Conservation (phyloP, 2,329 filamentous ascomycete genomes). For the Tolypocladium ophioglossoides region DNA sequence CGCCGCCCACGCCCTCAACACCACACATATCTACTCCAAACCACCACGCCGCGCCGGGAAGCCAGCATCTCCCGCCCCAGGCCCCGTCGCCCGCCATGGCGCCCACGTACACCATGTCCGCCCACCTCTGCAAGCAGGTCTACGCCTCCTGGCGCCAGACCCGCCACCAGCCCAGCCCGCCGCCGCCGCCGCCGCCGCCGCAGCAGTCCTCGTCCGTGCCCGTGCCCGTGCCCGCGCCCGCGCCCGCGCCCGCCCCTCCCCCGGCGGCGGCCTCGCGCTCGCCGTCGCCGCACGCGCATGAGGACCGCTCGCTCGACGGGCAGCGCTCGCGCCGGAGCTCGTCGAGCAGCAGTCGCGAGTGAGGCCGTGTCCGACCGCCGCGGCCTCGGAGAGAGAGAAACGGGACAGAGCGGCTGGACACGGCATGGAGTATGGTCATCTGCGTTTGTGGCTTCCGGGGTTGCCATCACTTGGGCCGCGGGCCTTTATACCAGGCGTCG, state of each 20-base stretch:
- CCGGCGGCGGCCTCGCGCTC: constrained; percentile 7
- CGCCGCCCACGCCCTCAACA: too few species aligned
- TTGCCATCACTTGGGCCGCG: too few species aligned
- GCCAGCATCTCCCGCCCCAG: neutral
- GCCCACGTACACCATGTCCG: constrained; percentile 50
- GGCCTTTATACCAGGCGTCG: too few species aligned
- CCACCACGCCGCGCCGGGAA: neutral
- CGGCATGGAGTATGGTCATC: neutral
- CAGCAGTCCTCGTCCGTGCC: too few species aligned
- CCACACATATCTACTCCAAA: neutral
- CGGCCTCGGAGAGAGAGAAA: too few species aligned
- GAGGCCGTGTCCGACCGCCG: too few species aligned
- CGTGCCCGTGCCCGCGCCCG: too few species aligned
- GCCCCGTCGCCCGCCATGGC: constrained; percentile 30
- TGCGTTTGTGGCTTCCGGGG: neutral
- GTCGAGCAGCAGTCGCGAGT: constrained; percentile 1
- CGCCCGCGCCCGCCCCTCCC: constrained; percentile 2
- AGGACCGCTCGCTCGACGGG: constrained; percentile 38
- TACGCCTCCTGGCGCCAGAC: constrained; percentile 47
- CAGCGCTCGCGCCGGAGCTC: constrained; percentile 22
- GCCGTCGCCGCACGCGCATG: constrained; percentile 15
- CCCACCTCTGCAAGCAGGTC: constrained; percentile 50
- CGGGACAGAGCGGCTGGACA: too few species aligned
- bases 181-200: constrained; percentile 5
- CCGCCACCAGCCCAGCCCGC: constrained; percentile 24